A percentile compares a stretch with the other conserved stretches of the same genome.
phyloP scores from a whole-genome alignment of 2,329 filamentous ascomycete genomes.

The Fusarium burgessii region DNA sequence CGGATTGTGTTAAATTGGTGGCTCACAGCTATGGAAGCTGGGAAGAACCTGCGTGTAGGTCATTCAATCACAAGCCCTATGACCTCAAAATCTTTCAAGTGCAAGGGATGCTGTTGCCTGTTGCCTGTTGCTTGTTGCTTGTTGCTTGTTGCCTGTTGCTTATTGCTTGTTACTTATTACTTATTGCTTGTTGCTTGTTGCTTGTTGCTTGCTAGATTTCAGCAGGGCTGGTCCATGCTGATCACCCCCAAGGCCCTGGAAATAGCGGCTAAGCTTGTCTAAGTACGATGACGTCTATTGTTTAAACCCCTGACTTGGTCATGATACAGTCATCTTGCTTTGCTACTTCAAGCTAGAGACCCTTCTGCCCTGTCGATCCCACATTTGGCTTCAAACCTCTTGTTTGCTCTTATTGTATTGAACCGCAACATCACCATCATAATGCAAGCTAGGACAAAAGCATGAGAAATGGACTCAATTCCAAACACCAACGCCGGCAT shows the following conservation, averaged over 20 bases:
- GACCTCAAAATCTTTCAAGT: conserved; percentile 1
- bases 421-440: not conserved
- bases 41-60: not conserved
- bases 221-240: conserved; percentile 12
- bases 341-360: not conserved
- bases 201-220: not conserved
- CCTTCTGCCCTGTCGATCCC: conserved; percentile 11
- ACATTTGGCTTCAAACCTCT: not conserved
- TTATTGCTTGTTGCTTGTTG: too few species aligned
- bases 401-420: not conserved
- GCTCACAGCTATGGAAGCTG: conserved; percentile 3
- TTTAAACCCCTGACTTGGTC: conserved; percentile 10
- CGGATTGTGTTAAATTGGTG: conserved; percentile 7
- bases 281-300: conserved; percentile 30
- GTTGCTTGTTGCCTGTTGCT: not conserved
- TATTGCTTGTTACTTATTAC: not conserved
- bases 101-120: not conserved
- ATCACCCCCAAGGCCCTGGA: conserved; percentile 23
- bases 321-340: not conserved
- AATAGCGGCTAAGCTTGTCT: conserved; percentile 22
- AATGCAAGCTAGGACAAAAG: not conserved
- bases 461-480: conserved; percentile 16
- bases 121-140: not conserved
- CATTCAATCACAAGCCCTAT: conserved; percentile 7
- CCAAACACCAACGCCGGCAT: conserved; percentile 20